These are phyloP conservation scores for Elongisporangium anandrum DNA, from an alignment of 352 stramenopile genomes.

Conservation along the genomic window DNA sequence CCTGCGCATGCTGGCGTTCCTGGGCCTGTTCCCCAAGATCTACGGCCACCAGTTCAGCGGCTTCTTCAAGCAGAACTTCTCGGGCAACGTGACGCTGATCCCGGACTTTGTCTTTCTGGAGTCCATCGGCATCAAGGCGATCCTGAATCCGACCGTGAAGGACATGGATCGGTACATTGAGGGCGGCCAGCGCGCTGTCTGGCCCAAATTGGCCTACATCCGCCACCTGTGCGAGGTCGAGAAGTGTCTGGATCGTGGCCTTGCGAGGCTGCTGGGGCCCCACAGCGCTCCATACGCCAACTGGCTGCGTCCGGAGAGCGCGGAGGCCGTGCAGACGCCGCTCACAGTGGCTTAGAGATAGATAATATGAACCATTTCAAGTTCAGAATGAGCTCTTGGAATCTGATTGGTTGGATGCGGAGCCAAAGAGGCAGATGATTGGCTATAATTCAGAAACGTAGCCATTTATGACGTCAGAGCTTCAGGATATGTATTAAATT, in stretches of 20 bases:
- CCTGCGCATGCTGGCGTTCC: slow-evolving; percentile 71
- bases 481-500: neutral
- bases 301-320: neutral
- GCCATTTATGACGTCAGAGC: neutral
- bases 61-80: slow-evolving; percentile 93
- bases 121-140: slow-evolving; percentile 75
- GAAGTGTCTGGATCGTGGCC: slow-evolving; percentile 38
- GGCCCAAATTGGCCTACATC: slow-evolving; percentile 92
- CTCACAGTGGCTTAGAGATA: neutral
- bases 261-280: slow-evolving; percentile 22
- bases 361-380: no score
- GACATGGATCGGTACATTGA: slow-evolving; percentile 75
- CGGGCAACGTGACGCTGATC: slow-evolving; percentile 95
- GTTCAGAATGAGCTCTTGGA: neutral
- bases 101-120: slow-evolving; percentile 85
- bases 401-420: neutral
- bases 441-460: neutral
- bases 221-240: slow-evolving; percentile 93
- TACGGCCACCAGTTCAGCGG: slow-evolving; percentile 76
- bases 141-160: slow-evolving; percentile 74
- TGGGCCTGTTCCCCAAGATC: slow-evolving; percentile 85
- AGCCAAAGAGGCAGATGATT: neutral
- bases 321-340: neutral
- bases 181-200: slow-evolving; percentile 88
- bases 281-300: neutral